Evolutionary conservation across 1,284 basidiomycete genomes (phyloP).

Genomic region (Cronartium quercuum): DNA sequence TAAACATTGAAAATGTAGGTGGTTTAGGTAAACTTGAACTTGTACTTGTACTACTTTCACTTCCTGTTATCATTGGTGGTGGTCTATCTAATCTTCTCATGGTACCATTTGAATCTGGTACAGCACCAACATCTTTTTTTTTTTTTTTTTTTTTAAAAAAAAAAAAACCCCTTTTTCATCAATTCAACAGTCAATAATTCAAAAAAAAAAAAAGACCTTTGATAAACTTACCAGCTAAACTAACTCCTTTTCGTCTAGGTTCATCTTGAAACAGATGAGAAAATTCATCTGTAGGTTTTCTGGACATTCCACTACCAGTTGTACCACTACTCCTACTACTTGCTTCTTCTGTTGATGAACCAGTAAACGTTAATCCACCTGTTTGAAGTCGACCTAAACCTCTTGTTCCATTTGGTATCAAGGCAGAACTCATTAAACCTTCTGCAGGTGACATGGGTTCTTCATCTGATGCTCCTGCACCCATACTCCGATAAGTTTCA

Average conservation of each 20-base stretch:
- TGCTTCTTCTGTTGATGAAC: too few relatives aligned
- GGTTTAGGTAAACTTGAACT: neutral
- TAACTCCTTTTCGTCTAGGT: neutral
- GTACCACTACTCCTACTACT: neutral
- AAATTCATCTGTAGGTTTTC: neutral
- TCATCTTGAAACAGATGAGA: neutral
- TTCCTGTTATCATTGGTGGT: neutral
- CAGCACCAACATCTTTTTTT: neutral
- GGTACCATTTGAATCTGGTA: neutral
- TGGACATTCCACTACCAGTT: too few relatives aligned
- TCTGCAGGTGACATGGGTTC: neutral
- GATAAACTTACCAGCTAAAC: neutral
- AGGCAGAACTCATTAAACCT: neutral
- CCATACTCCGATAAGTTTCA: neutral
- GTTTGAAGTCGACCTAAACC: too few relatives aligned
- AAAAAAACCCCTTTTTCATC: neutral
- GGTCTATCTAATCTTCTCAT: neutral
- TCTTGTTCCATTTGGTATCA: too few relatives aligned
- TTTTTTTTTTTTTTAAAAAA: conserved; percentile 3
- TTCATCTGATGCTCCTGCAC: neutral
- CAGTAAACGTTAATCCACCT: too few relatives aligned
- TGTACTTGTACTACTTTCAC: neutral
- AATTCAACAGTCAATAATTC: neutral
- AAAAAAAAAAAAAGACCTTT: neutral
- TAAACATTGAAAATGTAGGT: neutral